Percentiles rank a stretch among this genome's conserved stretches.
Evolutionary conservation across 1,139 yeast genomes (phyloP).

Genomic region (Geotrichum europaeum): DNA sequence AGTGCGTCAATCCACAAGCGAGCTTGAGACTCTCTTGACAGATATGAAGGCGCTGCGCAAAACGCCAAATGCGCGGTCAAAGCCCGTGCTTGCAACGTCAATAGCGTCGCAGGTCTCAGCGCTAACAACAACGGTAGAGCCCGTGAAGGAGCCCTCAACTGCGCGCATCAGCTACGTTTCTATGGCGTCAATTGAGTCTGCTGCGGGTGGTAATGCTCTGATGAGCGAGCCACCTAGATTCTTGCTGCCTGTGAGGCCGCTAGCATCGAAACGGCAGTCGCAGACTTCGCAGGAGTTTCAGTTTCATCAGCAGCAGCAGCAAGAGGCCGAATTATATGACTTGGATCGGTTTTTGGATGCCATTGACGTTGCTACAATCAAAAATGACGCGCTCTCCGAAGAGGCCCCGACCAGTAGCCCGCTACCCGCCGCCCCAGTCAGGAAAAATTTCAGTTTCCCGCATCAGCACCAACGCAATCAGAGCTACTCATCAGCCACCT

Average conservation of each 20-base stretch:
- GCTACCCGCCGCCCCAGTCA: background rate
- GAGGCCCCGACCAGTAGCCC: background rate
- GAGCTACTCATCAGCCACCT: background rate
- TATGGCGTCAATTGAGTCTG: conserved; percentile 12
- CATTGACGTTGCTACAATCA: background rate
- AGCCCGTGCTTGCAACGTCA: background rate
- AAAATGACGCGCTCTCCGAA: background rate
- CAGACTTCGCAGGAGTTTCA: background rate
- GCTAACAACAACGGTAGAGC: background rate
- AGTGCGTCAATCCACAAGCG: conserved; percentile 25
- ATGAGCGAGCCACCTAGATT: background rate
- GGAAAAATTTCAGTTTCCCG: background rate
- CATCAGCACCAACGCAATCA: background rate
- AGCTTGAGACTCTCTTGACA: conserved; percentile 23
- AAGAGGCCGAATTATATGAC: background rate
- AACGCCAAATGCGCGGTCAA: conserved; percentile 15
- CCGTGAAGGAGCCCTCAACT: background rate
- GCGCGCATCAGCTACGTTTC: background rate
- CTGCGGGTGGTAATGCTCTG: background rate
- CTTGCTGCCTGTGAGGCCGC: background rate
- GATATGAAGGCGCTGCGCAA: conserved; percentile 25
- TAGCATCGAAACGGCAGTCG: background rate
- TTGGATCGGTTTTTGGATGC: background rate
- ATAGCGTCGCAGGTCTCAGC: background rate
- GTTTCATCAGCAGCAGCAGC: background rate